Evolutionary conservation across 176 grass and related monocot species (phyloP), one percentile per base, ranked within the genome.

Genomic region (Luzula sylvatica): DNA sequence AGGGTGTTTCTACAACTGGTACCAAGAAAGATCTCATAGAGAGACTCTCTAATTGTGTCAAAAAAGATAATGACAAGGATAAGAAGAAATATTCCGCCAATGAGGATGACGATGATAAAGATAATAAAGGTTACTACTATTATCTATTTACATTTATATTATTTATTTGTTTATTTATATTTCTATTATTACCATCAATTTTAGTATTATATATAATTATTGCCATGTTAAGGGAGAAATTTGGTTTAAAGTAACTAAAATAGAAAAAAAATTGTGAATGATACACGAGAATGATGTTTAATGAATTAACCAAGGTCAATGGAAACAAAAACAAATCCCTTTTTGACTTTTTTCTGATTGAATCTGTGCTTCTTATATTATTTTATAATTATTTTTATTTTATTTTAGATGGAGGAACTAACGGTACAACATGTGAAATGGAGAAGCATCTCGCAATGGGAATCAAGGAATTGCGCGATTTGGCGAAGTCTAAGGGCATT

Each of bases 391-490:
- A n/a, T n/a, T n/a, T n/a, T n/a, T n/a, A n/a, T n/a, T 0, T 1
- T 39, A 40, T 3, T 61, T 15, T 21, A 63, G 58, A 63, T 55
- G 50, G 32, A 12, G 20, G 38, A 11, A 44, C 18, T 56, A 20
- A 46, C 21, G 55, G 48, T n/a, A n/a, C n/a, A n/a, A n/a, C n/a
- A n/a, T n/a, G n/a, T 55, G 87, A 72, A 1, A 49, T 32, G 11
- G 66, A 58, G 7, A 86, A 85, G 70, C 63, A 85, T 21, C 50
- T 74, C 26, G 74, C 15, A 62, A 85, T 92, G 81, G 19, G 55
- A 12, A 81, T 75, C 45, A 78, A 58, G 27, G 81, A 81, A 63
- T 62, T 92, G 38, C 72, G 83, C 67, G 69, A 27, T 25, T 40
- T 86, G 55, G 81, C 87, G 19, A 75, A 78, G 55, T 53, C 55